Percentiles rank a stretch among this genome's conserved stretches.
Evolutionary conservation across 2,329 filamentous ascomycete species (phyloP).

Genomic region (Curvularia eragrostidis): DNA sequence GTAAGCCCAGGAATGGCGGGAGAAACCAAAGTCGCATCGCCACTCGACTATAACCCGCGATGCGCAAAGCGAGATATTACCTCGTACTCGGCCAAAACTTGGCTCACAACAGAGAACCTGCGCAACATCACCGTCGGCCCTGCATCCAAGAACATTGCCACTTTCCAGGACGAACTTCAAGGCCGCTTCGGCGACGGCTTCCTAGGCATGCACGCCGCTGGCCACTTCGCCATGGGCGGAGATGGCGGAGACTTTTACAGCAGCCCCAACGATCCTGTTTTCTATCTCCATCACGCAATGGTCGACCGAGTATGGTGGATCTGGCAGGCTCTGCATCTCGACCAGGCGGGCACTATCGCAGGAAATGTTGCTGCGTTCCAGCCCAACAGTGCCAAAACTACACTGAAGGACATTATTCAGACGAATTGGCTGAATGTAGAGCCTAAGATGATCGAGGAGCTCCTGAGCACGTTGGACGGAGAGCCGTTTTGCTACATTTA

Average conservation of each 20-base stretch:
- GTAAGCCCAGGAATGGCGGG: constrained; percentile 19
- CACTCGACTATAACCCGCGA: constrained; percentile 34
- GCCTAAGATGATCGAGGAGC: constrained; percentile 42
- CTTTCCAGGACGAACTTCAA: constrained; percentile 45
- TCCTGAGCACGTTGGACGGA: constrained; percentile 51
- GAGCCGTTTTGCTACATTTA: constrained; percentile 57
- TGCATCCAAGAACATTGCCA: constrained; percentile 49
- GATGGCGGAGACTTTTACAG: constrained; percentile 53
- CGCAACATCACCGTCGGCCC: constrained; percentile 59
- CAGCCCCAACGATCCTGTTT: constrained; percentile 54
- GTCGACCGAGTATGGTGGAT: constrained; percentile 57
- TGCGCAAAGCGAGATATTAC: constrained; percentile 47
- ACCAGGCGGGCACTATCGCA: constrained; percentile 22
- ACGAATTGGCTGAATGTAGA: constrained; percentile 46
- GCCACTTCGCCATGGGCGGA: constrained; percentile 40
- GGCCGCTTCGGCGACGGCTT: constrained; percentile 24
- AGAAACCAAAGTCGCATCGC: constrained; percentile 18
- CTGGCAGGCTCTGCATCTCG: constrained; percentile 50
- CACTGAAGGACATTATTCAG: constrained; percentile 53
- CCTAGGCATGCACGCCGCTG: constrained; percentile 52
- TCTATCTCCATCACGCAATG: constrained; percentile 57
- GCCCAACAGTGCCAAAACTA: constrained; percentile 54
- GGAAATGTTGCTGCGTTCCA: constrained; percentile 54
- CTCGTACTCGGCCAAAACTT: constrained; percentile 23
- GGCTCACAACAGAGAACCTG: constrained; percentile 40